A percentile compares a stretch with the other conserved stretches of the same genome.
Conservation (phyloP, 139 green algal species). For the Diplosphaera chodatii region DNA sequence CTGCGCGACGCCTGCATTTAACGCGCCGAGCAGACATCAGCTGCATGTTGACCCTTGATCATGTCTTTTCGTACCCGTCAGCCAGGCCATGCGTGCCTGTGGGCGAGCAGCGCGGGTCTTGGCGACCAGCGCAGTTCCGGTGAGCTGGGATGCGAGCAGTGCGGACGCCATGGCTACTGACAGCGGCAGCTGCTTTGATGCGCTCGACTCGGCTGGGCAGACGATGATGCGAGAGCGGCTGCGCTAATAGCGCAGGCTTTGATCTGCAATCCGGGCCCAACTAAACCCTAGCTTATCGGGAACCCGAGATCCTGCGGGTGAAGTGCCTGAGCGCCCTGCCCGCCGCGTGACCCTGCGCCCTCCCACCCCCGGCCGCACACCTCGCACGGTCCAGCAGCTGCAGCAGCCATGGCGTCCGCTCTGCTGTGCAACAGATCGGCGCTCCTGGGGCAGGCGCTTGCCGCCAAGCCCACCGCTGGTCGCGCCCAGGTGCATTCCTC, state of each 20-base stretch:
- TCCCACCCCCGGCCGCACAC: too few species aligned
- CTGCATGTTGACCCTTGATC: too few species aligned
- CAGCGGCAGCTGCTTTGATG: too few species aligned
- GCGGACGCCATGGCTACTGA: conserved; percentile 3
- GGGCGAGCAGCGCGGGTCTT: not conserved
- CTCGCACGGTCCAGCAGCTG: not conserved
- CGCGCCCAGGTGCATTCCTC: not conserved
- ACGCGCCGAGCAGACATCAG: too few species aligned
- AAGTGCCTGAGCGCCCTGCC: not conserved
- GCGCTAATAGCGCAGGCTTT: too few species aligned
- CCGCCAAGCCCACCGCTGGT: not conserved
- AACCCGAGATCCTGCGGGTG: not conserved
- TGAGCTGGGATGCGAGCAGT: not conserved
- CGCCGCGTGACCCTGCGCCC: too few species aligned
- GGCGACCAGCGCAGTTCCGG: not conserved
- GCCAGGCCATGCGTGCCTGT: too few species aligned
- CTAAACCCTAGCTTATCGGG: not conserved
- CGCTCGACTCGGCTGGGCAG: too few species aligned
- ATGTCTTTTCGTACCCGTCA: too few species aligned
- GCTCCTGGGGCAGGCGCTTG: not conserved
- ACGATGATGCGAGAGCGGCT: too few species aligned
- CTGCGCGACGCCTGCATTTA: not conserved
- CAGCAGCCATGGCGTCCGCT: not conserved
- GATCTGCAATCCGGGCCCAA: too few species aligned
- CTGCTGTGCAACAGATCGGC: not conserved